A percentile compares a stretch with the other conserved stretches of the same genome.
Evolutionary conservation across 345 rosid genomes (phyloP).

Genomic region (Lepidium didymum): DNA sequence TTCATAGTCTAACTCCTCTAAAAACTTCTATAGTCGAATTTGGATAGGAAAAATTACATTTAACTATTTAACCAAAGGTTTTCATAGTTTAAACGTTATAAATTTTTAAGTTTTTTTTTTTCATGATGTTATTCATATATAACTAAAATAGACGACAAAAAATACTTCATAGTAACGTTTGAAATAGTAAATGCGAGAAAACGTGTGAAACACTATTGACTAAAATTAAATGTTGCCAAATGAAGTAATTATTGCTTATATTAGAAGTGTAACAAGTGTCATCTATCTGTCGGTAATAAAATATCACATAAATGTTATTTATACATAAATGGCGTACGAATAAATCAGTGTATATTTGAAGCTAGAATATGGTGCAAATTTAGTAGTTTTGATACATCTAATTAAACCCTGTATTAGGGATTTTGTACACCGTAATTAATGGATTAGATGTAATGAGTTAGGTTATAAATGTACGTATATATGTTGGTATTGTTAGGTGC

Average conservation of each 20-base stretch:
- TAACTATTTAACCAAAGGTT: no score
- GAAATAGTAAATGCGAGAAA: background rate
- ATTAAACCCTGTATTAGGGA: background rate
- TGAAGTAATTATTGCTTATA: background rate
- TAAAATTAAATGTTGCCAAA: background rate
- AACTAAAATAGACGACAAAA: background rate
- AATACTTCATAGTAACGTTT: background rate
- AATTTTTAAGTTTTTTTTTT: no score
- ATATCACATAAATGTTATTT: background rate
- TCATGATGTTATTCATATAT: no score
- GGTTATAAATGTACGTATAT: background rate
- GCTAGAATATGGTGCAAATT: background rate
- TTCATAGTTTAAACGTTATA: no score
- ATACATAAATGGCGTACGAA: background rate
- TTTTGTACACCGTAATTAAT: background rate
- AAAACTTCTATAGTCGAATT: no score
- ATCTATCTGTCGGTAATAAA: background rate
- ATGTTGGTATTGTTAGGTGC: constrained; percentile 34
- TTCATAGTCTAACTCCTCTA: no score
- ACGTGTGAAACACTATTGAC: background rate
- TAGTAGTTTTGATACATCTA: background rate
- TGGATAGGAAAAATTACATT: no score
- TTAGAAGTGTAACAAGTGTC: background rate
- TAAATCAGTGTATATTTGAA: background rate
- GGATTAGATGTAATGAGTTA: background rate